Percentiles rank a stretch among this genome's conserved stretches.
phyloP scores from a whole-genome alignment of 1,139 yeast species.

The Starmera stellimalicola region DNA sequence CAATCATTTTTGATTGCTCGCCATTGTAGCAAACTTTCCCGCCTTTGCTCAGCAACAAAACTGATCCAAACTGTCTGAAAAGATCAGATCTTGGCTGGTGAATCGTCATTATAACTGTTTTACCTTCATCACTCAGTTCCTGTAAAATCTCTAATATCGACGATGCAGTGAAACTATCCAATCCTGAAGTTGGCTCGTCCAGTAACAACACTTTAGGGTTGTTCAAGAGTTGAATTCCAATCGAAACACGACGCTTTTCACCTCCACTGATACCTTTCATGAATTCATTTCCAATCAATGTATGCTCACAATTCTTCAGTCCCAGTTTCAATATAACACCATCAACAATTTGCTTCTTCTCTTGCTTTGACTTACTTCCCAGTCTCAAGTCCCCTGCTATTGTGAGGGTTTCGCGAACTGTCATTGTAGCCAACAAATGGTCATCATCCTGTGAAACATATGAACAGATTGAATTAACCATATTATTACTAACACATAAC shows the following conservation, averaged over 20 bases:
- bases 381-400: slow-evolving; percentile 66
- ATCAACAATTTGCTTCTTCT: slow-evolving; percentile 33
- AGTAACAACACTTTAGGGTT: slow-evolving; percentile 64
- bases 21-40: slow-evolving; percentile 54
- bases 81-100: slow-evolving; percentile 81
- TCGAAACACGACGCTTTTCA: slow-evolving; percentile 74
- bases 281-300: slow-evolving; percentile 62
- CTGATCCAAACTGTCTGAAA: slow-evolving; percentile 54
- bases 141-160: slow-evolving; percentile 57
- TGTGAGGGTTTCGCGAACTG: slow-evolving; percentile 67
- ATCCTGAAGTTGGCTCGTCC: slow-evolving; percentile 87
- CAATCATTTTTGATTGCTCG: slow-evolving; percentile 30
- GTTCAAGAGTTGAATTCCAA: slow-evolving; percentile 67
- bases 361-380: slow-evolving; percentile 21
- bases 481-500: slow-evolving; percentile 30
- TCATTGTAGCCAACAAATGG: slow-evolving; percentile 56
- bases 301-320: slow-evolving; percentile 67
- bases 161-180: slow-evolving; percentile 72
- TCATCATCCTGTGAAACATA: slow-evolving; percentile 80
- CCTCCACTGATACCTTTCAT: slow-evolving; percentile 83
- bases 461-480: slow-evolving; percentile 50
- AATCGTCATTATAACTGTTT: slow-evolving; percentile 70
- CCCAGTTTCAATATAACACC: slow-evolving; percentile 58
- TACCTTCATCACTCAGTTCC: slow-evolving; percentile 49
- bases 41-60: slow-evolving; percentile 65